Base-by-base conservation (phyloP, 2,329 filamentous ascomycete genomes). In the Stagonosporopsis chrysanthemi region DNA sequence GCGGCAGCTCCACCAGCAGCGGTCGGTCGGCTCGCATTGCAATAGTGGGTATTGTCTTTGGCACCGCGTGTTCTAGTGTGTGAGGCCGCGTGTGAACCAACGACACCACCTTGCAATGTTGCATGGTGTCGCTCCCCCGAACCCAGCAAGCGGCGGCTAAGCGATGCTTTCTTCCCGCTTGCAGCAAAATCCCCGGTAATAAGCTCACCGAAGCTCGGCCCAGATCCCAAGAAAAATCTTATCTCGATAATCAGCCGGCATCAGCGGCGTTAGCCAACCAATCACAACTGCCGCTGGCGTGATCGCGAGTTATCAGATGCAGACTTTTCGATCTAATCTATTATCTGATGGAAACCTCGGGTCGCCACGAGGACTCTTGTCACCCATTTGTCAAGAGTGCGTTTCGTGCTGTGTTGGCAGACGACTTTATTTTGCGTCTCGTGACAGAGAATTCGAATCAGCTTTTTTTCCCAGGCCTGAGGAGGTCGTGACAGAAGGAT, bases 291-390 rank as follows among this genome's bases (percentile, higher is more conserved):
- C 11, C 8, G 38, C 41, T 61, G 51, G 53, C 52, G 47, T 42
- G 49, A 24, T 28, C 39, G 42, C 23, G 36, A 29, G 56, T 68
- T 67, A 69, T 68, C 66, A 68, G 66, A 69, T 69, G 65, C 58
- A 63, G 67, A 63, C n/a, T 57, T 63, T 64, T 66, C 58, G 45
- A 68, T 68, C 65, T 66, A 64, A 68, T 68, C 61, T 50, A 62
- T 68, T 65, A 69, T 69, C 66, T 62, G 66, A 67, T 69, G 57
- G 45, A 63, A 65, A 66, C 52, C 28, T 47, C 39, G 51, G 29
- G 24, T 43, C 15, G 36, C 42, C 17, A 36, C 39, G 39, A 47
- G 43, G 41, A 23, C 39, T 38, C n/a, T 55, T 31, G 39, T 45
- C 52, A 47, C 54, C 22, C 31, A 46, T 31, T 46, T 42, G 56